These are phyloP conservation scores for Ustulina deusta DNA, from an alignment of 2,329 filamentous ascomycete genomes.

Conservation along the genomic window DNA sequence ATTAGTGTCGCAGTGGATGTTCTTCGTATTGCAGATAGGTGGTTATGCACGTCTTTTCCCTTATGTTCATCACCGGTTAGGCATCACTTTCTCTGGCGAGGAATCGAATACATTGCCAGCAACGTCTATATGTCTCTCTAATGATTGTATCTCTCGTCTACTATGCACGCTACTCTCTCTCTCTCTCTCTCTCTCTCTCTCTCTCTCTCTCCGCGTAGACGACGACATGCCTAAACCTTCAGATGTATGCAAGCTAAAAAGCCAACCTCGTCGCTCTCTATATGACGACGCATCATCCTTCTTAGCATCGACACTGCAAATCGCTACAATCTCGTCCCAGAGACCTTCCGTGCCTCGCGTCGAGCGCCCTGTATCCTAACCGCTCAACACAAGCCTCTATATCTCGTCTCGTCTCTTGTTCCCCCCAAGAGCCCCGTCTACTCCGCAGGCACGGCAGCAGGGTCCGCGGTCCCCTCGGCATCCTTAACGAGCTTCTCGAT, in stretches of 20 bases:
- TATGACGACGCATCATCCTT: neutral
- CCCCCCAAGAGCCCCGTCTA: neutral
- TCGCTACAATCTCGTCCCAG: neutral
- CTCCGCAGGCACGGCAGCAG: neutral
- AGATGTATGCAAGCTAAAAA: neutral
- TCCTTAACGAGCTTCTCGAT: slow-evolving; percentile 54
- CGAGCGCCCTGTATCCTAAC: neutral
- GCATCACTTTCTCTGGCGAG: neutral
- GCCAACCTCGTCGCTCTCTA: neutral
- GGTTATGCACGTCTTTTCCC: neutral
- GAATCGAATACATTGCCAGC: slow-evolving; percentile 2
- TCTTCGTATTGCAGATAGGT: no score
- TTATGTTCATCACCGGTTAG: neutral
- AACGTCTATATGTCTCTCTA: slow-evolving; percentile 23
- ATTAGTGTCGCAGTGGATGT: neutral
- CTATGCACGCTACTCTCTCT: slow-evolving; percentile 12
- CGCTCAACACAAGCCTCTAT: neutral
- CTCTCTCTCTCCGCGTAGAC: neutral
- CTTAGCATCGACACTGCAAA: neutral
- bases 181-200: neutral
- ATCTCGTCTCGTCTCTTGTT: neutral
- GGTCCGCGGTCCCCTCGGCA: slow-evolving; percentile 28
- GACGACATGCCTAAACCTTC: neutral
- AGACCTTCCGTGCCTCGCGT: neutral
- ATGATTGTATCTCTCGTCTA: slow-evolving; percentile 12